Evolutionary conservation across 1,284 basidiomycete species (phyloP).

Genomic region (Neonothopanus nambi): DNA sequence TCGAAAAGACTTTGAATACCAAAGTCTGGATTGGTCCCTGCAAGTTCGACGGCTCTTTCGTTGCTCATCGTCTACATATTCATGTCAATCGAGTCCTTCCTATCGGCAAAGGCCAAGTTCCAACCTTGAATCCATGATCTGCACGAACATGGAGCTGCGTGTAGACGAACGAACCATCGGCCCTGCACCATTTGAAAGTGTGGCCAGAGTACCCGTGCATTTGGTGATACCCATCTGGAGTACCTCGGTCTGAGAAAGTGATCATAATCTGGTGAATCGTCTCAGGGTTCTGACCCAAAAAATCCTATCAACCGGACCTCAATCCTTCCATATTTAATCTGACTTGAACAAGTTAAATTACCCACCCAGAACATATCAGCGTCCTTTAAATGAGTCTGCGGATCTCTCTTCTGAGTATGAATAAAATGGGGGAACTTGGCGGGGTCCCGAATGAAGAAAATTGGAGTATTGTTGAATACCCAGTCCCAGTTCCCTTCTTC

Average conservation of each 20-base stretch:
- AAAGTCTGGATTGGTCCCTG: constrained; percentile 83
- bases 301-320: constrained; percentile 84
- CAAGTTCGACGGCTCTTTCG: constrained; percentile 51
- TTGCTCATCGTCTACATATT: constrained; percentile 60
- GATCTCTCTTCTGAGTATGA: constrained; percentile 92
- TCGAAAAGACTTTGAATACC: constrained; percentile 78
- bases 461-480: constrained; percentile 91
- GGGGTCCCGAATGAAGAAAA: constrained; percentile 86
- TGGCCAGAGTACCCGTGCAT: constrained; percentile 93
- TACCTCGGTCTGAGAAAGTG: constrained; percentile 89
- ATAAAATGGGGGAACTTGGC: constrained; percentile 92
- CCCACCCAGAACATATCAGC: constrained; percentile 78
- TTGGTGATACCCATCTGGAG: constrained; percentile 80
- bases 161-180: constrained; percentile 81
- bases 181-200: constrained; percentile 88
- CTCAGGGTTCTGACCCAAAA: constrained; percentile 89
- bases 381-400: constrained; percentile 86
- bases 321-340: too few species aligned
- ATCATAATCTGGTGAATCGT: constrained; percentile 90
- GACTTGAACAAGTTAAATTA: constrained; percentile 16
- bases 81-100: too few species aligned
- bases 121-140: constrained; percentile 77
- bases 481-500: constrained; percentile 90
- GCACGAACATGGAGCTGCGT: constrained; percentile 79
- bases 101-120: too few species aligned